Evolutionary conservation across 1,139 yeast genomes (phyloP).

Genomic region (Kodamaea alishanica): DNA sequence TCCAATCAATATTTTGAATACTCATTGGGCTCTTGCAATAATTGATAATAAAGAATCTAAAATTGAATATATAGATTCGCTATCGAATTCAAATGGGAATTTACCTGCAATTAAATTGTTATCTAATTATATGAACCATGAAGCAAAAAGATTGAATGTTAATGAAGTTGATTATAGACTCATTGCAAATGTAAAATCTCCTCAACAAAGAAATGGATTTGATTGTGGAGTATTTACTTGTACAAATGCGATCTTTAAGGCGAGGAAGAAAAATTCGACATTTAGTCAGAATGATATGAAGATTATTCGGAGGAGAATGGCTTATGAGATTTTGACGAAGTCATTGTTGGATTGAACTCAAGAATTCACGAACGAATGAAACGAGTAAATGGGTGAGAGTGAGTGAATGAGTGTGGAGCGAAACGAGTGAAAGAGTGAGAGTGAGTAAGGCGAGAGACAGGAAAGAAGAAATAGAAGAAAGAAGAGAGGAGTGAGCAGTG

Average conservation of each 20-base stretch:
- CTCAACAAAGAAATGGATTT: conserved; percentile 84
- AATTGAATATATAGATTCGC: conserved; percentile 75
- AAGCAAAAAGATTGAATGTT: conserved; percentile 42
- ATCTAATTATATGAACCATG: conserved; percentile 58
- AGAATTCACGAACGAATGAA: background rate
- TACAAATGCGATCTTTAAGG: conserved; percentile 63
- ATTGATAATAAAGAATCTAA: conserved; percentile 58
- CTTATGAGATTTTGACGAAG: conserved; percentile 42
- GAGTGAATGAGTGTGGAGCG: too few species aligned
- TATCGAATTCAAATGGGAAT: conserved; percentile 52
- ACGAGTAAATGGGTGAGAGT: background rate
- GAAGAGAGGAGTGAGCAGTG: too few species aligned
- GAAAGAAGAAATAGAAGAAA: too few species aligned
- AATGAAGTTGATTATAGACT: conserved; percentile 27
- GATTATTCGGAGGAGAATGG: conserved; percentile 67
- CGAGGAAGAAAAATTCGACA: conserved; percentile 43
- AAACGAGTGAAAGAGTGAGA: too few species aligned
- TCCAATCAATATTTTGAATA: conserved; percentile 77
- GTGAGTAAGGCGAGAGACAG: too few species aligned
- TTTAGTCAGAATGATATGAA: conserved; percentile 73
- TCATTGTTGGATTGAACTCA: conserved; percentile 7
- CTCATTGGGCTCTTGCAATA: conserved; percentile 93
- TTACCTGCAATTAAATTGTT: conserved; percentile 52
- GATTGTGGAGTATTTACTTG: conserved; percentile 97
- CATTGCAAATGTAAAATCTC: conserved; percentile 48